phyloP scores from a whole-genome alignment of 176 grass and related monocot genomes.

The Olyra latifolia region DNA sequence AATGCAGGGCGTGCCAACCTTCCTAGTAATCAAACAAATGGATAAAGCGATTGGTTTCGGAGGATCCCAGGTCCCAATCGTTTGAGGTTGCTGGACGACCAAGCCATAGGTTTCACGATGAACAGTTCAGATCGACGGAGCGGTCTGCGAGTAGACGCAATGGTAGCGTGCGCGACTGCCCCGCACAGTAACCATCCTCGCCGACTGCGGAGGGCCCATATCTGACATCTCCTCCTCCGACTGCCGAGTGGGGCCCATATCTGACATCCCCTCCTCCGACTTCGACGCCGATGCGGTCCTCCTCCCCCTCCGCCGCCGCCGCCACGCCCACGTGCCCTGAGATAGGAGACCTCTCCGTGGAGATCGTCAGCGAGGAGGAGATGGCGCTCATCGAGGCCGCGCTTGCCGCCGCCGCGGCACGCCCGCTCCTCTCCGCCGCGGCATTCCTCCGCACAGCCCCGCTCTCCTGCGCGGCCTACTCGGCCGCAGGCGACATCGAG shows the following conservation, averaged over 20 bases:
- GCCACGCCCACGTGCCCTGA: neutral
- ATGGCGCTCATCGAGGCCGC: conserved; percentile 83
- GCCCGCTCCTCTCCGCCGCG: conserved; percentile 31
- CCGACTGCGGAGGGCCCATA: too few species aligned
- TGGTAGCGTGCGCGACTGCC: too few species aligned
- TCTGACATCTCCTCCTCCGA: too few species aligned
- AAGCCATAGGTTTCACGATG: too few species aligned
- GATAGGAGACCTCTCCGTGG: conserved; percentile 37
- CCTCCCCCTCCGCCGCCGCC: neutral
- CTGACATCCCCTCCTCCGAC: neutral
- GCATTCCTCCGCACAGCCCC: conserved; percentile 26
- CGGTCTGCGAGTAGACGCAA: too few species aligned
- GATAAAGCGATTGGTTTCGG: too few species aligned
- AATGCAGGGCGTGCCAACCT: too few species aligned
- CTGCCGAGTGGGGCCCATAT: too few species aligned
- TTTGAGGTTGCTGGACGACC: too few species aligned
- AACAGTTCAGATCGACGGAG: too few species aligned
- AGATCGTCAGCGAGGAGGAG: conserved; percentile 88
- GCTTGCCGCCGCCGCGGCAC: conserved; percentile 45
- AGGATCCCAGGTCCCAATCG: neutral
- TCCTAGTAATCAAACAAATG: too few species aligned
- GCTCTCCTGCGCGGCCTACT: conserved; percentile 36
- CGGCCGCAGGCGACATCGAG: conserved; percentile 61
- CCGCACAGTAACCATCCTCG: too few species aligned
- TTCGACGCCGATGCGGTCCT: conserved; percentile 16